phyloP scores from a whole-genome alignment of 108 stramenopile genomes.

The Cyclotella cryptica region DNA sequence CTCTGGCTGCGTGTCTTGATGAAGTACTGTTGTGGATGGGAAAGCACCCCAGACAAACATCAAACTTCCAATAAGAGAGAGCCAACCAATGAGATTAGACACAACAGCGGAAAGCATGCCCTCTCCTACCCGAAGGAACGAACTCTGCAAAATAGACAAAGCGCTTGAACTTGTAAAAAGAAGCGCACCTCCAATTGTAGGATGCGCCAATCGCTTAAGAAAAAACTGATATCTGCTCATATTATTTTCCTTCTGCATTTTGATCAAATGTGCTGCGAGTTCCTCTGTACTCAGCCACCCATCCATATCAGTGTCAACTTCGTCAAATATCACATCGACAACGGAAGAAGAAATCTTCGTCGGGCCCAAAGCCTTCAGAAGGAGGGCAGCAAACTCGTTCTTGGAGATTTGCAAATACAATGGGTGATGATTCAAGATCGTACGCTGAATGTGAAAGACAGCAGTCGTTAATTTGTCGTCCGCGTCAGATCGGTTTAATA shows the following conservation, averaged over 20 bases:
- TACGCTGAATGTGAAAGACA: constrained; percentile 5
- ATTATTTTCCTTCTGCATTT: neutral
- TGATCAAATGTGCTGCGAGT: constrained; percentile 11
- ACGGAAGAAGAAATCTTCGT: constrained; percentile 11
- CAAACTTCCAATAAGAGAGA: constrained; percentile 9
- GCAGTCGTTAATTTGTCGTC: neutral
- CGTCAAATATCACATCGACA: constrained; percentile 25
- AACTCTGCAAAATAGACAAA: constrained; percentile 23
- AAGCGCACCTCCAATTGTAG: constrained; percentile 13
- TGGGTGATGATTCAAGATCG: constrained; percentile 16
- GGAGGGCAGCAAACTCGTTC: constrained; percentile 20
- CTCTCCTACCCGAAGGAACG: constrained; percentile 5
- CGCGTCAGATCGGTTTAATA: neutral
- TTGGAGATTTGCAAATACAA: constrained; percentile 23
- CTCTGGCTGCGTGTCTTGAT: neutral
- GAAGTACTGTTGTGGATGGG: neutral
- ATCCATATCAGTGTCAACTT: constrained; percentile 25
- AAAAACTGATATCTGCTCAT: neutral
- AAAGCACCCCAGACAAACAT: constrained; percentile 15
- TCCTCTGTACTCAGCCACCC: constrained; percentile 25
- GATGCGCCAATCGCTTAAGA: neutral
- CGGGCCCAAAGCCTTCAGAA: constrained; percentile 26
- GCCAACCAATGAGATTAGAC: neutral
- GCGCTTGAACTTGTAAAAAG: constrained; percentile 13
- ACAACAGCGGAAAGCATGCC: neutral